phyloP scores from a whole-genome alignment of 345 rosid genomes.

The Draba incana region DNA sequence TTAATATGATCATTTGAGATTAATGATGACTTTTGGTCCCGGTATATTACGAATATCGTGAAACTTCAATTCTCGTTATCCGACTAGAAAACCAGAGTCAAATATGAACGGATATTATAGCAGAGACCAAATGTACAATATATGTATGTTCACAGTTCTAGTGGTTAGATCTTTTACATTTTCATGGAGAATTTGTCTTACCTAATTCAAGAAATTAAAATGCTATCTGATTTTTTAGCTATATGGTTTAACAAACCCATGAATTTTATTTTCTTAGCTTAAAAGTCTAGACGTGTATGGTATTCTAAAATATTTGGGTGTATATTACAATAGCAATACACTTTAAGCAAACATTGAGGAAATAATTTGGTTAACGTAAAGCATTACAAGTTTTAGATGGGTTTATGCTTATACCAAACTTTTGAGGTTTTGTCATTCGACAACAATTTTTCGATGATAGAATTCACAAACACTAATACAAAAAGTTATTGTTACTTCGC shows the following conservation, averaged over 20 bases:
- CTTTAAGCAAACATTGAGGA: conserved; percentile 7
- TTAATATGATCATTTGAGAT: too few species aligned
- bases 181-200: conserved; percentile 29
- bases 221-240: neutral
- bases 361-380: neutral
- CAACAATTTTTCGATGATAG: too few species aligned
- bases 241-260: conserved; percentile 29
- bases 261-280: conserved; percentile 12
- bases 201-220: conserved; percentile 19
- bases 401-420: neutral
- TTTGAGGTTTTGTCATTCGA: too few species aligned
- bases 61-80: neutral
- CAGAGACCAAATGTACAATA: neutral
- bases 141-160: neutral
- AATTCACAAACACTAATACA: too few species aligned
- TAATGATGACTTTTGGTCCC: too few species aligned
- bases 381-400: neutral
- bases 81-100: neutral
- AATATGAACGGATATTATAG: neutral
- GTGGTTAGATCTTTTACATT: neutral
- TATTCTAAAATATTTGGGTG: conserved; percentile 11
- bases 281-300: conserved; percentile 23
- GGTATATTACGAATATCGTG: neutral
- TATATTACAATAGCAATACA: neutral
- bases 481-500: too few species aligned